Conservation (phyloP, 306 rosid genomes). For the Prunus salicina region DNA sequence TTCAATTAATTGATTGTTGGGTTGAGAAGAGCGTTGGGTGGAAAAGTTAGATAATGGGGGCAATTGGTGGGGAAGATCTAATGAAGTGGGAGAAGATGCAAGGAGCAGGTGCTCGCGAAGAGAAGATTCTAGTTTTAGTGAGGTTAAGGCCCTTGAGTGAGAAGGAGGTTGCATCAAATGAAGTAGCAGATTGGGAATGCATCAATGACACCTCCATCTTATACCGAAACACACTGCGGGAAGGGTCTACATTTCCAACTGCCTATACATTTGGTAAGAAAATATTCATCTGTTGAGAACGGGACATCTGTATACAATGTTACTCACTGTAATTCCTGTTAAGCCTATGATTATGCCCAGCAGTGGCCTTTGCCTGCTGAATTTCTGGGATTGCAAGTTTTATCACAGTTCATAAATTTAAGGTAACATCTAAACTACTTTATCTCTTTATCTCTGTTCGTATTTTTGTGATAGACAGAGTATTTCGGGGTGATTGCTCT, state of each 20-base stretch:
- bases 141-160: conserved; percentile 89
- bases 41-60: conserved; percentile 64
- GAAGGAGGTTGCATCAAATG: conserved; percentile 65
- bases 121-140: conserved; percentile 90
- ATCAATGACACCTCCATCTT: conserved; percentile 84
- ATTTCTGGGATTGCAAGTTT: background rate
- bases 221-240: conserved; percentile 87
- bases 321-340: conserved; percentile 16
- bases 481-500: conserved; percentile 79
- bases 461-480: conserved; percentile 65
- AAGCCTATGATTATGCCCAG: background rate
- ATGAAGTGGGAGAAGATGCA: conserved; percentile 87
- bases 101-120: conserved; percentile 61
- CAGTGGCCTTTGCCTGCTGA: background rate
- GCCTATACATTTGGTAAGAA: conserved; percentile 91
- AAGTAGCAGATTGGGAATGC: conserved; percentile 97
- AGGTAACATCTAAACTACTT: background rate
- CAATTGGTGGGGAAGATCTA: conserved; percentile 77
- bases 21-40: conserved; percentile 21
- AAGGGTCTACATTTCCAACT: conserved; percentile 95
- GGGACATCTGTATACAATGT: conserved; percentile 5
- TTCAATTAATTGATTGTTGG: conserved; percentile 33
- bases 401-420: background rate
- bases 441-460: background rate
- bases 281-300: conserved; percentile 9